Evolutionary conservation across 805 yeast species (phyloP), one percentile per base, ranked within the genome.

Genomic region (Barnettozyma siamensis): DNA sequence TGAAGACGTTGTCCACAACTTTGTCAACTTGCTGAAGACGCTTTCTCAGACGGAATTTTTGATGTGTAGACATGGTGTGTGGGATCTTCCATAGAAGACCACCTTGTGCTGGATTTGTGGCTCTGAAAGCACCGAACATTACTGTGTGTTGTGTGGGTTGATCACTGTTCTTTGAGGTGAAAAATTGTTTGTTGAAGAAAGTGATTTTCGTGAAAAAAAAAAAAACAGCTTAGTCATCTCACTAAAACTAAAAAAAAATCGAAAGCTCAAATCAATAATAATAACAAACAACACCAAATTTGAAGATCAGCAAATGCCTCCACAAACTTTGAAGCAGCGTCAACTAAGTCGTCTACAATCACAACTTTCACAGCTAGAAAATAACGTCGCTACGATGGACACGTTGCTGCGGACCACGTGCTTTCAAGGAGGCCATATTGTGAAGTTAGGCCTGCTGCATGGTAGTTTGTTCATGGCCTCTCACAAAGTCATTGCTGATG

Each of bases 21-120:
- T 71, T 56, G 66, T 93, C 99, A 38, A 93, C 97, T 33, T 67
- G 67, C 59, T 76, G 78, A 75, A 93, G 72, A 64, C 99, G 78
- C 48, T 76, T 72, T 67, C 97, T 77, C 59, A 87, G 88, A 58
- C 98, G 75, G 45, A 73, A 74, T 63, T 93, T 93, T 59, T 88
- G 96, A 11, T 74, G 77, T 28, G 72, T 67, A 3, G 96, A 84
- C 74, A 91, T 69, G 47, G 86, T 75, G 76, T 86, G 82, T 45
- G 91, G 84, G 38, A 69, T 72, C 61, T 83, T 84, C 85, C 93
- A 85, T 40, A 87, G 66, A 51, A 83, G 76, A 19, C 96, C 95
- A 38, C 95, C 88, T 33, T 77, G 61, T 8, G 72, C 60, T 18
- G 71, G 69, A 37, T 68, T 58, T 17, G 88, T 63, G 15, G 82